Evolutionary conservation across 1,284 basidiomycete genomes (phyloP), one percentile per base, ranked within the genome.

Genomic region (Leccinum huronense): DNA sequence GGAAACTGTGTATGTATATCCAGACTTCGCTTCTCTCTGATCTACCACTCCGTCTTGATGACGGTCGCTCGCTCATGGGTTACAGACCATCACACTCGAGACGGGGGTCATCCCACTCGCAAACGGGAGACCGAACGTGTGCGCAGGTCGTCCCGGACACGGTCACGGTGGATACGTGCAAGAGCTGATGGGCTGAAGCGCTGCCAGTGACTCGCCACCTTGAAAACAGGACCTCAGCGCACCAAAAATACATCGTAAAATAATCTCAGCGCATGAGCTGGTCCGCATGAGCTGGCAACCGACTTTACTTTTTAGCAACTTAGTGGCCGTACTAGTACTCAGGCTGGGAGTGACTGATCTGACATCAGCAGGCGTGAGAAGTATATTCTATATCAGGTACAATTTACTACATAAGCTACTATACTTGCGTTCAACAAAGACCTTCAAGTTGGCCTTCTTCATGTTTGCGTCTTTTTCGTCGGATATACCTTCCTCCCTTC

Each of bases 101-200:
- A 90, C 89, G 0, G 90, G 89, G 31, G 83, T 91, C 2, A 84
- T 86, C 23, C 88, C 90, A 3, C 80, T 91, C 5, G 88, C 91
- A 27, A 94, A 91, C 66, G 92, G 92, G 13, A 92, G 90, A 66
- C 90, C 90, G 14, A 83, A 84, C n/a, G 77, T 92, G 7, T 86
- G 80, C 65, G 83, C 93, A 27, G 91, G 90, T 3, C 81, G 83
- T 65, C 80, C 80, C 0, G 84, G 86, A 59, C 23, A 27, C 23
- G 23, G 23, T 27, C 82, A 81, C 5, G 82, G 83, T 4, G 88
- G 87, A 5, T 85, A 69, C 57, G 61, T 72, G 13, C 70, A 73
- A 6, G 72, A 71, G 73, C 71, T 0, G 72, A 66, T 5, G 72
- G 66, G 3, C 65, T 66, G 9, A 59, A 65, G 23, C 23, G 23